phyloP scores from a whole-genome alignment of 148 eudicot genomes.

The Amaranthus hypochondriacus region DNA sequence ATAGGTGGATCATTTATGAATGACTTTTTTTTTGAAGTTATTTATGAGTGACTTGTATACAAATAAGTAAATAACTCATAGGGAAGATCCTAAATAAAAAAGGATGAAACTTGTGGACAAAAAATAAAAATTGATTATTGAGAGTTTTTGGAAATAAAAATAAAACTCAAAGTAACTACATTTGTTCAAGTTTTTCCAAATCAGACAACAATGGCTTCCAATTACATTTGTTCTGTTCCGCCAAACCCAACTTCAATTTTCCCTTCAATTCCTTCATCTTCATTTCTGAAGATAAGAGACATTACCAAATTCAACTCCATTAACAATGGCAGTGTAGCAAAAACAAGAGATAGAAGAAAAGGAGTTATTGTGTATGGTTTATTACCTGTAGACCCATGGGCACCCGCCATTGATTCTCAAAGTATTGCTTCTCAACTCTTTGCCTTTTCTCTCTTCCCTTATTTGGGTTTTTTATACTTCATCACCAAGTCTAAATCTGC shows the following conservation, averaged over 20 bases:
- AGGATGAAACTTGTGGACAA: no score
- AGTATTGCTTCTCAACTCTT: conserved; percentile 96
- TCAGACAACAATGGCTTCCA: conserved; percentile 19
- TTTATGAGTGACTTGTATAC: no score
- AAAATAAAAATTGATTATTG: no score
- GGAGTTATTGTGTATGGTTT: conserved; percentile 37
- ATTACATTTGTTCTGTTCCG: conserved; percentile 15
- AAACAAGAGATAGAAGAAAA: conserved; percentile 23
- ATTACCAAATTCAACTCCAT: conserved; percentile 7
- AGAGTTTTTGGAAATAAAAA: no score
- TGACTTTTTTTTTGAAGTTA: no score
- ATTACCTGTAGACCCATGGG: conserved; percentile 88
- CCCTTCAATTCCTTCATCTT: conserved; percentile 12
- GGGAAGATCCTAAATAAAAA: no score
- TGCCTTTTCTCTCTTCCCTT: conserved; percentile 89
- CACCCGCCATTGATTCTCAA: conserved; percentile 80
- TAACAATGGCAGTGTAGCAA: background rate
- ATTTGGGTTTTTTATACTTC: conserved; percentile 86
- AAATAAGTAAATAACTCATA: no score
- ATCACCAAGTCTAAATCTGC: conserved; percentile 80
- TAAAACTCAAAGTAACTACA: background rate
- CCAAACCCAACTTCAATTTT: conserved; percentile 17
- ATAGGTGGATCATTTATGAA: no score
- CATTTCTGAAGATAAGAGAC: conserved; percentile 21
- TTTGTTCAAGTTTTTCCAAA: no score